phyloP scores from a whole-genome alignment of 768 basidiomycete species.

The Punctularia strigosozonata region DNA sequence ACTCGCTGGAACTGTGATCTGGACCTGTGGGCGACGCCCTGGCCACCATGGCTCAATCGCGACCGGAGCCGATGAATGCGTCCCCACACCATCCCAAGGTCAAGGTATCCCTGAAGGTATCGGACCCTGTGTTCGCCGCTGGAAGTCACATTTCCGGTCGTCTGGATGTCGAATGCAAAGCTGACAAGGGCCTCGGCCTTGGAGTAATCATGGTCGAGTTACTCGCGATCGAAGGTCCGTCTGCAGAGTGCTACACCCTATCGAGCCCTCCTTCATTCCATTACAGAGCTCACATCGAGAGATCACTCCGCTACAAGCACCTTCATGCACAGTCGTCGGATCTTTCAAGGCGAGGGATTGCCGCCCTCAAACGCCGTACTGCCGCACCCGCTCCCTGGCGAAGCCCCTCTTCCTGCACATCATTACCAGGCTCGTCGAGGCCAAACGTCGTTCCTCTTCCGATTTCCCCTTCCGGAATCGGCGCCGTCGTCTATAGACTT shows the following conservation, averaged over 20 bases:
- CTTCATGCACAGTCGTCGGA: slow-evolving; percentile 55
- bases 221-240: slow-evolving; percentile 56
- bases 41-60: slow-evolving; percentile 14
- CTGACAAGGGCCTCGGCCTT: slow-evolving; percentile 63
- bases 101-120: slow-evolving; percentile 50
- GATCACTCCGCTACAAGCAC: slow-evolving; percentile 74
- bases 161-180: slow-evolving; percentile 69
- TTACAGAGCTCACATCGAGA: slow-evolving; percentile 58
- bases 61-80: slow-evolving; percentile 67
- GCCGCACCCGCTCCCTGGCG: slow-evolving; percentile 43
- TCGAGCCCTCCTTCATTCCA: neutral
- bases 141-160: slow-evolving; percentile 60
- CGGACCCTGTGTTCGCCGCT: slow-evolving; percentile 51
- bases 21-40: too few relatives aligned
- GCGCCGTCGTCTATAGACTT: slow-evolving; percentile 66
- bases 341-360: slow-evolving; percentile 73
- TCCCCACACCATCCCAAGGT: slow-evolving; percentile 72
- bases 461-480: slow-evolving; percentile 54
- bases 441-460: slow-evolving; percentile 68
- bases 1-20: too few relatives aligned
- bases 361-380: slow-evolving; percentile 81
- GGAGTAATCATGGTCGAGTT: slow-evolving; percentile 70
- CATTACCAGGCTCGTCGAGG: slow-evolving; percentile 71
- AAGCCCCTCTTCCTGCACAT: slow-evolving; percentile 47
- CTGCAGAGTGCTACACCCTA: slow-evolving; percentile 6